phyloP scores from a whole-genome alignment of 257 asterid genomes.

The Nemophila menziesii region DNA sequence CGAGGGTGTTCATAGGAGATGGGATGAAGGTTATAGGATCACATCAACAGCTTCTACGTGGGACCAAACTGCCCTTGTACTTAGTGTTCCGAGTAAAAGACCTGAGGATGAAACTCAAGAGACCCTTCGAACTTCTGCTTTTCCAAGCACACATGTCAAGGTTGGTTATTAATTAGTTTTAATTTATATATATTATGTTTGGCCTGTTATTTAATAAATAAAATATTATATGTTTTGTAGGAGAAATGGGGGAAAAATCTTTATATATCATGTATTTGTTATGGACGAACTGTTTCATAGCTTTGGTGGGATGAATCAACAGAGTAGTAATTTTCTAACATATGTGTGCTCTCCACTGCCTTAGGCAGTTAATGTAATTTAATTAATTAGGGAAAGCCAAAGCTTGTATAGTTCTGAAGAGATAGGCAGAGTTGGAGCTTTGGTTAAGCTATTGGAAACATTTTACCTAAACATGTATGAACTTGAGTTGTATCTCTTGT shows the following conservation, averaged over 20 bases:
- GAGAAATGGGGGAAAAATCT: slow-evolving; percentile 35
- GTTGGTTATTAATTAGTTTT: slow-evolving; percentile 28
- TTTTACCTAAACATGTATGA: neutral
- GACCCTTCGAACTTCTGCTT: slow-evolving; percentile 50
- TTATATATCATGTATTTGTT: slow-evolving; percentile 29
- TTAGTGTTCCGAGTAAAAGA: slow-evolving; percentile 50
- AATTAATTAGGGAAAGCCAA: neutral
- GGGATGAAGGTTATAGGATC: slow-evolving; percentile 63
- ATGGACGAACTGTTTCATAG: slow-evolving; percentile 32
- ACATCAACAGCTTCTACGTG: slow-evolving; percentile 55
- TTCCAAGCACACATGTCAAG: slow-evolving; percentile 50
- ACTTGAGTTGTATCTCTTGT: too few species aligned
- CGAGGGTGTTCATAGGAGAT: slow-evolving; percentile 63
- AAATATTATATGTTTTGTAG: slow-evolving; percentile 17
- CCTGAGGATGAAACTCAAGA: slow-evolving; percentile 42
- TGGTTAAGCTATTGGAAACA: neutral
- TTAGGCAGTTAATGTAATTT: neutral
- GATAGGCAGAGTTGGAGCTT: neutral
- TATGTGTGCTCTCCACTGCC: neutral
- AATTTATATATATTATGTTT: neutral
- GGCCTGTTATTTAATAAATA: neutral
- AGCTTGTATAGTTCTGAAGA: neutral
- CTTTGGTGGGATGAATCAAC: slow-evolving; percentile 2
- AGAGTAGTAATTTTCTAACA: neutral
- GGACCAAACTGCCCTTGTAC: slow-evolving; percentile 62